Percentiles rank a stretch among this genome's conserved stretches.
Evolutionary conservation across 257 asterid species (phyloP).

Genomic region (Sherardia arvensis): DNA sequence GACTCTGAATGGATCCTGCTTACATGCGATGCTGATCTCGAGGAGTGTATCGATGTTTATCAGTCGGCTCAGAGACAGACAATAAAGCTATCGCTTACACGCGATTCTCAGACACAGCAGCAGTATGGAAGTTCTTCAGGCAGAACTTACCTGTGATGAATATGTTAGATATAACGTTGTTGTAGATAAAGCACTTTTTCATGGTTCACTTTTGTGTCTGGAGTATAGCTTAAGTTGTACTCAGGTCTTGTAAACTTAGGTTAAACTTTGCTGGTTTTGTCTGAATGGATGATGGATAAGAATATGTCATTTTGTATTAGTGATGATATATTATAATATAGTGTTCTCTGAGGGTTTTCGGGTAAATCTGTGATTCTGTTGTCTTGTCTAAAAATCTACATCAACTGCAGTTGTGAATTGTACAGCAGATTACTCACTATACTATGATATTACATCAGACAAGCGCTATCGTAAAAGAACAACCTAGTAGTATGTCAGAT

Average conservation of each 20-base stretch:
- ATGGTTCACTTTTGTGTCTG: neutral
- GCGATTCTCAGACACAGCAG: constrained; percentile 27
- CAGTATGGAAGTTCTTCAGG: constrained; percentile 38
- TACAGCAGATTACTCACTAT: constrained; percentile 2
- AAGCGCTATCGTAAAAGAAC: neutral
- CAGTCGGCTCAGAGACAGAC: constrained; percentile 38
- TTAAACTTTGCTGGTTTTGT: neutral
- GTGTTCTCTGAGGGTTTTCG: neutral
- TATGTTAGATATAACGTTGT: neutral
- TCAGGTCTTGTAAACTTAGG: neutral
- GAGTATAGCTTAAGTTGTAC: neutral
- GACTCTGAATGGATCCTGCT: constrained; percentile 83
- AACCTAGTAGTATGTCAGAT: constrained; percentile 23
- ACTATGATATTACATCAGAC: constrained; percentile 1
- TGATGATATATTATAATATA: too few relatives aligned
- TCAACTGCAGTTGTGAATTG: neutral
- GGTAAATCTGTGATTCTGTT: constrained; percentile 1
- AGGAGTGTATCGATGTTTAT: constrained; percentile 66
- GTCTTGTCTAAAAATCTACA: neutral
- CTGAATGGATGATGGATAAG: neutral
- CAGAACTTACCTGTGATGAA: constrained; percentile 21
- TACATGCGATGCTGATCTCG: constrained; percentile 85
- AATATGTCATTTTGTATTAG: neutral
- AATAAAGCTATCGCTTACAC: constrained; percentile 46
- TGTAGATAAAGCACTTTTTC: neutral